These are phyloP conservation scores for Trichoderma orchidacearum DNA, from an alignment of 495 filamentous ascomycete species.

Conservation along the genomic window DNA sequence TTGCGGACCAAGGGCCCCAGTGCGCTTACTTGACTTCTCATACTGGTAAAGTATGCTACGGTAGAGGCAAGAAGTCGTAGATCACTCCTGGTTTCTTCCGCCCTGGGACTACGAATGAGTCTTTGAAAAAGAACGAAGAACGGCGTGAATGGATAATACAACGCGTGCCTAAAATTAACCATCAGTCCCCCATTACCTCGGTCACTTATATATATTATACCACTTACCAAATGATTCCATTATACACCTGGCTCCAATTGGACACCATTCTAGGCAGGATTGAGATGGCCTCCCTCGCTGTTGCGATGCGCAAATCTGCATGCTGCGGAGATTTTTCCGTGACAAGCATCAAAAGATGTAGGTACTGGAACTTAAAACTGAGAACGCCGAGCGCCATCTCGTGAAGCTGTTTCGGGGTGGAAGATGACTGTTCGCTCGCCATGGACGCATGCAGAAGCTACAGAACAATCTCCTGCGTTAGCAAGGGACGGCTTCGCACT, in stretches of 20 bases:
- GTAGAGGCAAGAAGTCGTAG: too few species aligned
- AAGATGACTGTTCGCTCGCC: not conserved
- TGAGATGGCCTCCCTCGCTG: not conserved
- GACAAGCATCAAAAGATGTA: not conserved
- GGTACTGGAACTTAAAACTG: not conserved
- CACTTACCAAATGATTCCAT: conserved; percentile 11
- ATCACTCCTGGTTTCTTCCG: too few species aligned
- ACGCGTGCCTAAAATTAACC: conserved; percentile 7
- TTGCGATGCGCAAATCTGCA: not conserved
- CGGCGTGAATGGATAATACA: conserved; percentile 12
- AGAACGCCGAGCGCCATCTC: not conserved
- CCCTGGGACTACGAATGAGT: too few species aligned
- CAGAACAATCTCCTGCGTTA: not conserved
- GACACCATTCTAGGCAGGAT: conserved; percentile 7
- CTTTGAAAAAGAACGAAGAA: too few species aligned
- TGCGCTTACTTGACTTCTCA: too few species aligned
- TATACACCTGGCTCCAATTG: conserved; percentile 10
- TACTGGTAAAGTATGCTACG: too few species aligned
- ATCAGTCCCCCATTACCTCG: too few species aligned
- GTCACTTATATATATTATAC: not conserved
- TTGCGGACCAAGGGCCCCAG: too few species aligned
- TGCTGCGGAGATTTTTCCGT: not conserved
- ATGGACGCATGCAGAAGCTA: not conserved
- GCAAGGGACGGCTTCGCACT: too few species aligned
- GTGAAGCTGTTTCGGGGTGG: not conserved